phyloP scores from a whole-genome alignment of 805 yeast species.

The Lipomyces chichibuensis region DNA sequence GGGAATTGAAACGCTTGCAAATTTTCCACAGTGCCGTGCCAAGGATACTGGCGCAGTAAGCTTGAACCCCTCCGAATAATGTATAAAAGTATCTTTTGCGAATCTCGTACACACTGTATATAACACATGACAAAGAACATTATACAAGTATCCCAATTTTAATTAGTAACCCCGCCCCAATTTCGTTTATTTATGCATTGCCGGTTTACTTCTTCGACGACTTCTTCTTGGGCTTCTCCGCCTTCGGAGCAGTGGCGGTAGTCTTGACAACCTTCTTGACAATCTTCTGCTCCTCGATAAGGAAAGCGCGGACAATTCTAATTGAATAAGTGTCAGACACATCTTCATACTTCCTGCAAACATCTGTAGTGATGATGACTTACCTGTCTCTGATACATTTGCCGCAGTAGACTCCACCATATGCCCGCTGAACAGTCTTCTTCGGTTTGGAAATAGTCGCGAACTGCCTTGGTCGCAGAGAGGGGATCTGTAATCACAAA shows the following conservation, averaged over 20 bases:
- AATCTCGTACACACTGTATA: constrained; percentile 2
- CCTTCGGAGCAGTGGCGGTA: constrained; percentile 82
- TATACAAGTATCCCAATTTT: constrained; percentile 6
- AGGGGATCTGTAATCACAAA: constrained; percentile 52
- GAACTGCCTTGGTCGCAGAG: constrained; percentile 98
- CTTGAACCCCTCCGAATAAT: background rate
- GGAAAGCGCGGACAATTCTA: constrained; percentile 98
- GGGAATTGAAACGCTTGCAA: too few species aligned
- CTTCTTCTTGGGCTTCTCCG: constrained; percentile 48
- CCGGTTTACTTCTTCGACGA: constrained; percentile 26
- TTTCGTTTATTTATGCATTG: background rate
- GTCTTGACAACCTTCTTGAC: constrained; percentile 99
- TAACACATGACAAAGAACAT: background rate
- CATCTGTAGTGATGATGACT: background rate
- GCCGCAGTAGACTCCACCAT: constrained; percentile 99
- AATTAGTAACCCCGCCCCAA: background rate
- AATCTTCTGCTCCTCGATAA: constrained; percentile 99
- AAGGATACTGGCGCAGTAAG: background rate
- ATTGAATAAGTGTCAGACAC: too few species aligned
- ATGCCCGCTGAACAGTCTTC: constrained; percentile 98
- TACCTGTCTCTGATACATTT: constrained; percentile 85
- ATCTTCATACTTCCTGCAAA: background rate
- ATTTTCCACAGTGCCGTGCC: too few species aligned
- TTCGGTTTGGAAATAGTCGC: constrained; percentile 92
- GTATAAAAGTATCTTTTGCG: background rate